Conservation (phyloP, 2,329 filamentous ascomycete genomes). For the Penicillium polonicum region DNA sequence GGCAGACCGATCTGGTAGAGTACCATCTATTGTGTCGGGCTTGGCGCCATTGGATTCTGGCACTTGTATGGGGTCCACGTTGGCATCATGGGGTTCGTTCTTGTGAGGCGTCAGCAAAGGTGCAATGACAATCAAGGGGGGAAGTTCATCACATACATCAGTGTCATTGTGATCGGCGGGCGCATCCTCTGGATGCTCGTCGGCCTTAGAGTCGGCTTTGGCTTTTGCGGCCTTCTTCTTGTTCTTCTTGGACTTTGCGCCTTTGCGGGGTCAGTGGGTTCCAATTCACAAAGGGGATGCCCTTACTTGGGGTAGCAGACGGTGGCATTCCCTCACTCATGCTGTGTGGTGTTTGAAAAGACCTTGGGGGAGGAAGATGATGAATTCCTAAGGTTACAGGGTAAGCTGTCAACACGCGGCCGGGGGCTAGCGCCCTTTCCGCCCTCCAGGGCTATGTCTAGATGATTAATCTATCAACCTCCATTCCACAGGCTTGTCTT, state of each 20-base stretch:
- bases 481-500: not conserved
- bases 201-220: slow-evolving; percentile 35
- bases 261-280: slow-evolving; percentile 29
- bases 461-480: slow-evolving; percentile 14
- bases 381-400: slow-evolving; percentile 12
- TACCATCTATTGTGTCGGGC: slow-evolving; percentile 39
- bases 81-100: slow-evolving; percentile 18
- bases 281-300: not conserved
- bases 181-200: slow-evolving; percentile 18
- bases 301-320: slow-evolving; percentile 26
- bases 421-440: slow-evolving; percentile 28
- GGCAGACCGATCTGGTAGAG: slow-evolving; percentile 6
- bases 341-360: slow-evolving; percentile 10
- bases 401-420: slow-evolving; percentile 36
- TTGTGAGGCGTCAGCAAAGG: slow-evolving; percentile 22
- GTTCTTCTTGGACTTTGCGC: slow-evolving; percentile 56
- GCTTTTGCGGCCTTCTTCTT: slow-evolving; percentile 55
- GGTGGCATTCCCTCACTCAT: slow-evolving; percentile 25
- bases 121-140: not conserved
- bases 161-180: slow-evolving; percentile 27
- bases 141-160: slow-evolving; percentile 10
- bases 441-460: not conserved
- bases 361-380: slow-evolving; percentile 6
- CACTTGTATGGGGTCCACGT: slow-evolving; percentile 12
- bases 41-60: slow-evolving; percentile 35